A percentile compares a stretch with the other conserved stretches of the same genome.
Evolutionary conservation across 257 asterid species (phyloP).

Genomic region (Penstemon davidsonii): DNA sequence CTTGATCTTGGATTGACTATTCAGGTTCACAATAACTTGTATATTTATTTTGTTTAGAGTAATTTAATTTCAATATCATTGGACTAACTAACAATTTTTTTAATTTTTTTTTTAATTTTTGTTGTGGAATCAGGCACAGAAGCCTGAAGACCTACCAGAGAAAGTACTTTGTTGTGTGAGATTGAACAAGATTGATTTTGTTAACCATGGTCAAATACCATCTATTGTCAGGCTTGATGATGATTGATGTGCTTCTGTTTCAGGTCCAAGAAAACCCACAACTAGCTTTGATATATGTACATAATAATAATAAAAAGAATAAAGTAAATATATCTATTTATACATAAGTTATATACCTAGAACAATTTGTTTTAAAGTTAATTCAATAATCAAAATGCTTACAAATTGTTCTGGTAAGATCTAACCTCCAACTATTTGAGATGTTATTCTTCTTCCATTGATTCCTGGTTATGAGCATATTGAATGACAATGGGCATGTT

Average conservation of each 20-base stretch:
- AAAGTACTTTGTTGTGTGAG: constrained; percentile 69
- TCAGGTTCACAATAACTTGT: constrained; percentile 47
- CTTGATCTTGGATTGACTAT: constrained; percentile 79
- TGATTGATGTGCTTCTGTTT: constrained; percentile 28
- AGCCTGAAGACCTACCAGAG: constrained; percentile 88
- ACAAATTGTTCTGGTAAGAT: constrained; percentile 17
- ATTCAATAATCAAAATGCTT: constrained; percentile 20
- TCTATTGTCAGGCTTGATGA: constrained; percentile 62
- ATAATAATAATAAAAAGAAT: not conserved
- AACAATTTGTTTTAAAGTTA: constrained; percentile 16
- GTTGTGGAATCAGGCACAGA: constrained; percentile 58
- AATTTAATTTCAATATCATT: not conserved
- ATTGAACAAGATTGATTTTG: constrained; percentile 75
- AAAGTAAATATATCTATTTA: constrained; percentile 15
- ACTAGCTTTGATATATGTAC: constrained; percentile 17
- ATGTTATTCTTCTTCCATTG: constrained; percentile 19
- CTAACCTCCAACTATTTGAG: constrained; percentile 22
- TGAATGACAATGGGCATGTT: no score
- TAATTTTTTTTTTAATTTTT: not conserved
- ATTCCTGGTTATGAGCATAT: constrained; percentile 13
- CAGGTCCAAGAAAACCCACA: constrained; percentile 20
- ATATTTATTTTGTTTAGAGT: not conserved
- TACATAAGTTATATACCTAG: constrained; percentile 12
- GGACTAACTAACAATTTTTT: not conserved
- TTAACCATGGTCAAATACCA: constrained; percentile 77